Evolutionary conservation across 2,329 filamentous ascomycete species (phyloP), one percentile per base, ranked within the genome.

Genomic region (Trichoderma atrobrunneum): DNA sequence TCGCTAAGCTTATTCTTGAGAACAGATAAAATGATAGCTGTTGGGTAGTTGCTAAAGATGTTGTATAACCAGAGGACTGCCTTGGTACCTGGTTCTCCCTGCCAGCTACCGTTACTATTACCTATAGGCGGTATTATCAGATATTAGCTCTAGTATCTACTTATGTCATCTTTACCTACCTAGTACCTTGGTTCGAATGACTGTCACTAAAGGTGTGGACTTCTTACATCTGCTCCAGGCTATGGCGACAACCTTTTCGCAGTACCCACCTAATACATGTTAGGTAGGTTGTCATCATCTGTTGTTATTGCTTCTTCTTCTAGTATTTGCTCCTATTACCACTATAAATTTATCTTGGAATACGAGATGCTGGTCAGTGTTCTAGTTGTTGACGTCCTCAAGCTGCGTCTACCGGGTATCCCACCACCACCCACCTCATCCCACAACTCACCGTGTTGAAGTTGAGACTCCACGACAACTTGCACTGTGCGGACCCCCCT

Each of bases 401-500:
- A 32, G 5, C 18, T 59, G 10, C 18, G 12, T 21, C 30, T 60
- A 21, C 56, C 56, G 43, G 43, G 43, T 30, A 30, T 8, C 56
- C 12, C 11, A 14, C 12, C 21, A 21, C 34, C 39, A 10, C 39
- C 16, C 18, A 11, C 43, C 5, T 21, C n/a, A 51, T 51, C n/a
- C 43, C n/a, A n/a, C 39, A n/a, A 43, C 16, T n/a, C 21, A 54
- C 21, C 6, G 30, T 60, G 10, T n/a, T 5, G 2, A 34, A 21
- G 0, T 2, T 18, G 4, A 32, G 0, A n/a, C 1, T 21, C 8
- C 2, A n/a, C 11, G 8, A 14, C 10, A 2, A 8, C 2, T 7
- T n/a, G 5, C 57, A 60, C 30, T 60, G 57, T 60, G 56, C 56
- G 57, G 57, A 34, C 5, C 21, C 11, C 43, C 48, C 11, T 43